These are phyloP conservation scores for Crucibulum cyathiforme DNA, from an alignment of 1,284 basidiomycete species.

Conservation along the genomic window DNA sequence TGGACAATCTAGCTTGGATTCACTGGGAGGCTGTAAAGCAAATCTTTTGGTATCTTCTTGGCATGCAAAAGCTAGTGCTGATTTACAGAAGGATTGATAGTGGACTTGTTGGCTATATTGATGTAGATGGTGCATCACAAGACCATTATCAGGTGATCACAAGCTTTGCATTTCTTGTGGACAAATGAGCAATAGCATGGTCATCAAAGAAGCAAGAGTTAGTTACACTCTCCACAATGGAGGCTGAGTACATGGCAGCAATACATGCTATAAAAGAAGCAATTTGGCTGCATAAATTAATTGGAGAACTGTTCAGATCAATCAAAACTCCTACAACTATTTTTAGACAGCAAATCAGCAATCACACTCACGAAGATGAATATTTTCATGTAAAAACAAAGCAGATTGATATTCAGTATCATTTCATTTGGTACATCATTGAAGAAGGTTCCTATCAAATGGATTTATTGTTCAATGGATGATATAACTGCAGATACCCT, in stretches of 20 bases:
- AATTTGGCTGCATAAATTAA: background rate
- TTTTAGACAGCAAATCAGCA: background rate
- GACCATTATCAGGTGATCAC: slow-evolving; percentile 15
- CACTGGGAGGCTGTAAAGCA: background rate
- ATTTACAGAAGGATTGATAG: slow-evolving; percentile 3
- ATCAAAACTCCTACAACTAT: background rate
- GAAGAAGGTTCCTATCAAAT: slow-evolving; percentile 5
- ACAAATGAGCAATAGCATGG: slow-evolving; percentile 13
- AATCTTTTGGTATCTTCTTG: too few relatives aligned
- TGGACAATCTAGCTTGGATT: background rate
- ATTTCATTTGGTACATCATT: background rate
- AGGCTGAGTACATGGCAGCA: background rate
- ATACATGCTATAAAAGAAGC: background rate
- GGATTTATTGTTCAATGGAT: background rate
- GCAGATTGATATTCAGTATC: background rate
- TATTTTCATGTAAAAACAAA: background rate
- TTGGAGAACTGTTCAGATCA: background rate
- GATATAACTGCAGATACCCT: background rate
- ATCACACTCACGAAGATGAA: too few relatives aligned
- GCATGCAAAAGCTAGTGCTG: background rate
- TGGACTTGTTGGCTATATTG: background rate
- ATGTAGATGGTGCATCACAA: slow-evolving; percentile 9
- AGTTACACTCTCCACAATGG: background rate
- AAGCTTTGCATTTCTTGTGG: slow-evolving; percentile 12
- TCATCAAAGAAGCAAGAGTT: slow-evolving; percentile 19